Base-by-base conservation (phyloP, 108 stramenopile genomes). In the Cyclotella atomus region DNA sequence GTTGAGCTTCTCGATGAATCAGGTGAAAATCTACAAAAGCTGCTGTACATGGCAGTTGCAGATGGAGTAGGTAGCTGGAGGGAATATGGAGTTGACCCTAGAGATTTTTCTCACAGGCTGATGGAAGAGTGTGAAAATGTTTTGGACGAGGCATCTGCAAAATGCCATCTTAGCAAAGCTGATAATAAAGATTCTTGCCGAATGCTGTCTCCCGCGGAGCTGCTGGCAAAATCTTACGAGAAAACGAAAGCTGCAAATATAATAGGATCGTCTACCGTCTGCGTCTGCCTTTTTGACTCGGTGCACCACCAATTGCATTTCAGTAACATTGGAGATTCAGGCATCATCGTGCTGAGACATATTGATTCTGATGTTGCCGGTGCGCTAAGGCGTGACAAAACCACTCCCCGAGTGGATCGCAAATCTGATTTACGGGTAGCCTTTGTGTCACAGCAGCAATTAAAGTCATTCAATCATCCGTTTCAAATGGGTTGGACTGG, bases 61-160 rank as follows among this genome's bases (percentile, higher is more conserved):
- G 97, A 98, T 72, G 97, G 97, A 12, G 97, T 98, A n/a, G 97
- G 97, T 3, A 89, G 89, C 66, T 98, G 97, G 97, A 82, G 96
- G 68, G 90, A 95, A 73, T 96, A 94, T 59, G 89, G 91, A 16
- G 96, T 98, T 20, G 96, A 98, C 82, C 97, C 97, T 0, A 61
- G 96, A 38, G 82, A 83, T n/a, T 97, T 95, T 85, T 88, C 93
- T 16, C 85, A 88, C 46, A 83, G 77, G 16, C 82, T 97, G 1
- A 97, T 97, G 97, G 77, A 81, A 56, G 90, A 87, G 74, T 91
- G 91, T 52, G 73, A 85, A 71, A 82, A 90, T 59, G 83, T 90
- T 35, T 56, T 90, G 23, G 15, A 59, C 16, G 91, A 91, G 65
- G 87, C 86, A 10, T 73, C 79, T 24, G 53, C 75, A 35, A 43